A percentile compares a stretch with the other conserved stretches of the same genome.
phyloP scores from a whole-genome alignment of 768 basidiomycete genomes.

The Podaxis mareebaensis region DNA sequence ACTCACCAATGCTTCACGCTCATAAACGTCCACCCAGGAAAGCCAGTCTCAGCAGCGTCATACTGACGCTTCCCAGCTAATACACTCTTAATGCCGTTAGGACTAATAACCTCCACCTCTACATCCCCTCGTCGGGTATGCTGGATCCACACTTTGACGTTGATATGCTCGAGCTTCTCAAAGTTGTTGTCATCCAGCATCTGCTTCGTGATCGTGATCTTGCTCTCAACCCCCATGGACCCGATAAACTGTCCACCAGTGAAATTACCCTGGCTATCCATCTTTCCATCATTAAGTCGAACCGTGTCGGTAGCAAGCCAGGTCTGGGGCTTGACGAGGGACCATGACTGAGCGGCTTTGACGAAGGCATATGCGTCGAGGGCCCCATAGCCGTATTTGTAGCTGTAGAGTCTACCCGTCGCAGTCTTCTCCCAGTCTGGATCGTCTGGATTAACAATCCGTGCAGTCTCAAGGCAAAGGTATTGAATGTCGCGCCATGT shows the following conservation, averaged over 20 bases:
- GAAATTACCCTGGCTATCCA: constrained; percentile 53
- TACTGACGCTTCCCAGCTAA: constrained; percentile 69
- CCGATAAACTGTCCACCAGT: constrained; percentile 68
- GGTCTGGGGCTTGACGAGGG: constrained; percentile 89
- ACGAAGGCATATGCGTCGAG: constrained; percentile 85
- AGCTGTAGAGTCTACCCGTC: constrained; percentile 62
- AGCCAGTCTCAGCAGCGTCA: constrained; percentile 71
- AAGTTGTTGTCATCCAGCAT: constrained; percentile 76
- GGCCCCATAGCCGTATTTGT: constrained; percentile 95
- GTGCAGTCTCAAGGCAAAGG: constrained; percentile 75
- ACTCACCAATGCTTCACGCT: constrained; percentile 94
- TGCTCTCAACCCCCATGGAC: constrained; percentile 62
- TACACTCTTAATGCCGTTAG: constrained; percentile 82
- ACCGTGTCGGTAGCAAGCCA: constrained; percentile 81
- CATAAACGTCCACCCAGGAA: constrained; percentile 98
- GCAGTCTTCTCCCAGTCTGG: constrained; percentile 92
- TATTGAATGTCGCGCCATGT: constrained; percentile 97
- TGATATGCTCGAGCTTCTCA: constrained; percentile 89
- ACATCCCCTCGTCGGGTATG: constrained; percentile 88
- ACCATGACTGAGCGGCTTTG: constrained; percentile 78
- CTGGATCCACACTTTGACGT: constrained; percentile 90
- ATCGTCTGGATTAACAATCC: constrained; percentile 82
- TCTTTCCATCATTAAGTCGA: constrained; percentile 61
- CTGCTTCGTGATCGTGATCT: constrained; percentile 63
- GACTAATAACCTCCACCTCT: constrained; percentile 86